Conservation (phyloP, 306 rosid species). For the Prunus armeniaca region DNA sequence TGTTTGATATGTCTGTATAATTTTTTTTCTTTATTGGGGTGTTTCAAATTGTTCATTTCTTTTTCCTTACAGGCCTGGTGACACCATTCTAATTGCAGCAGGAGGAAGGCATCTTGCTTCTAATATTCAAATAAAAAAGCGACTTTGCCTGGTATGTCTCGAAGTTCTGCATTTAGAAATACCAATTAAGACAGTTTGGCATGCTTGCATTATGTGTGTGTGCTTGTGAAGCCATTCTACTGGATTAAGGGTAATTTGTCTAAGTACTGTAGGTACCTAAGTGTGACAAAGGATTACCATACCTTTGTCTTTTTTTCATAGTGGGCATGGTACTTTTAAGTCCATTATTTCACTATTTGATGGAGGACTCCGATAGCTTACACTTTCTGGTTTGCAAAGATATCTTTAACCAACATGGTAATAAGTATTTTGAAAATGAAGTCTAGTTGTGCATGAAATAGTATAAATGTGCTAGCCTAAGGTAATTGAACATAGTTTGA, state of each 20-base stretch:
- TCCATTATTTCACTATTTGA: neutral
- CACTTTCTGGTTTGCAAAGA: neutral
- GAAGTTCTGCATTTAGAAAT: neutral
- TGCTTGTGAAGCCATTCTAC: neutral
- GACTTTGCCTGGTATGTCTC: slow-evolving; percentile 77
- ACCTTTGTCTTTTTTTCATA: neutral
- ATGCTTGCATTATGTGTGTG: neutral
- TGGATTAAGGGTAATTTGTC: neutral
- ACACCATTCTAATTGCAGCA: slow-evolving; percentile 86
- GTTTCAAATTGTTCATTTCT: slow-evolving; percentile 14
- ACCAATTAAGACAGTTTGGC: neutral
- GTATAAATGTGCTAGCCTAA: neutral
- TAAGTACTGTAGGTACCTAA: neutral
- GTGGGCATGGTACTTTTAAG: neutral
- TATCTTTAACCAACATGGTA: neutral
- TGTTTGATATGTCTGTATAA: slow-evolving; percentile 4
- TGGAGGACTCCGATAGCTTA: neutral
- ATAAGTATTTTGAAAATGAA: neutral
- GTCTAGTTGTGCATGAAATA: neutral
- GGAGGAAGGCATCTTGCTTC: slow-evolving; percentile 74
- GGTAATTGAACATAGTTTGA: neutral
- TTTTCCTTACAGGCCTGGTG: slow-evolving; percentile 69
- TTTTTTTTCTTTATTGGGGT: slow-evolving; percentile 1
- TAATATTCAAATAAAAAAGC: slow-evolving; percentile 85
- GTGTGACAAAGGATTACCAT: neutral